phyloP scores from a whole-genome alignment of 257 asterid genomes.

The Plectranthus barbatus region DNA sequence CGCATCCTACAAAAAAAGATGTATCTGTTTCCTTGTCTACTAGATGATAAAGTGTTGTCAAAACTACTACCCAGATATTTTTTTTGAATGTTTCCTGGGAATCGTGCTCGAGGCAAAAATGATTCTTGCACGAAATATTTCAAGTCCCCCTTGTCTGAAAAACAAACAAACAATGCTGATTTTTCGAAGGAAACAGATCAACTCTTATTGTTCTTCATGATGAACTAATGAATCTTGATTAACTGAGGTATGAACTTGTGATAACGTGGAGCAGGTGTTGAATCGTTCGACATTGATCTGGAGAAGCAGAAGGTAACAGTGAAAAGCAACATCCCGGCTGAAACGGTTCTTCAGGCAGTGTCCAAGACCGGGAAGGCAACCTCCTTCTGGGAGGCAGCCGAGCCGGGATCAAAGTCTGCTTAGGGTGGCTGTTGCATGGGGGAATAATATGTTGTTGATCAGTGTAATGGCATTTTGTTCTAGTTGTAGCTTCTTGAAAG shows the following conservation, averaged over 20 bases:
- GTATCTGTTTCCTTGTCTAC: not conserved
- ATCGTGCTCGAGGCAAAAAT: not conserved
- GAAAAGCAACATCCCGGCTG: conserved; percentile 62
- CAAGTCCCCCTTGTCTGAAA: not conserved
- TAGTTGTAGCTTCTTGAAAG: conserved; percentile 7
- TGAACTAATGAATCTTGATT: too few relatives aligned
- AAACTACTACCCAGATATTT: not conserved
- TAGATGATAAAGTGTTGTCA: not conserved
- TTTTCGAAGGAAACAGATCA: not conserved
- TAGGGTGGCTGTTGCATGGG: conserved; percentile 8
- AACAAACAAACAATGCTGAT: not conserved
- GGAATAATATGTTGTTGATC: conserved; percentile 1
- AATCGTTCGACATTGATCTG: conserved; percentile 60
- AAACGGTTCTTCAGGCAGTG: conserved; percentile 68
- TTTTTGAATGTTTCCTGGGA: not conserved
- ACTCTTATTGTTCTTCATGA: not conserved
- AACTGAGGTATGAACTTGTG: too few relatives aligned
- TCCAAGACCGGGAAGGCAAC: conserved; percentile 81
- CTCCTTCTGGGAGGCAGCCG: conserved; percentile 64
- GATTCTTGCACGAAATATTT: not conserved
- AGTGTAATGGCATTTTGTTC: not conserved
- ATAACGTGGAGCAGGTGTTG: conserved; percentile 49
- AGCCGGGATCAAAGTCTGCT: conserved; percentile 20
- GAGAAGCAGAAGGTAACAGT: conserved; percentile 78
- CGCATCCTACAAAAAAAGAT: not conserved